Conservation (phyloP, 768 basidiomycete genomes). For the Lactifluus rugatus region DNA sequence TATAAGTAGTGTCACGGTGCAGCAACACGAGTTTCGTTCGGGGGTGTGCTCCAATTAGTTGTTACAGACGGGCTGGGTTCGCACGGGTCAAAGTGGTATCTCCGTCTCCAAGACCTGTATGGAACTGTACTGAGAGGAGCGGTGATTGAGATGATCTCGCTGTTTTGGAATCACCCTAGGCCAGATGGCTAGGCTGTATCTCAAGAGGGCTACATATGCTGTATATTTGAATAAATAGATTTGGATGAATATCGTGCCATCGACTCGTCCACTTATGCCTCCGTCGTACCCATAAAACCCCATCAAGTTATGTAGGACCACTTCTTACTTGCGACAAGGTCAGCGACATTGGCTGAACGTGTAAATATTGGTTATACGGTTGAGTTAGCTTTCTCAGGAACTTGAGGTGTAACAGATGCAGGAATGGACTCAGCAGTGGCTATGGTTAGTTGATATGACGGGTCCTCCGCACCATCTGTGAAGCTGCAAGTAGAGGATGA, state of each 20-base stretch:
- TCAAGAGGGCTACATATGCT: too few relatives aligned
- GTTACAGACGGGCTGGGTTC: constrained; percentile 59
- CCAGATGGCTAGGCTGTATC: too few relatives aligned
- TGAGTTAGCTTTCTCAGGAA: background rate
- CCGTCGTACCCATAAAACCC: too few relatives aligned
- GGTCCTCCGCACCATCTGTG: background rate
- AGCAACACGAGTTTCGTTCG: constrained; percentile 55
- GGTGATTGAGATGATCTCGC: too few relatives aligned
- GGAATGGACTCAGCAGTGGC: background rate
- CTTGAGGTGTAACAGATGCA: background rate
- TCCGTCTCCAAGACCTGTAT: constrained; percentile 72
- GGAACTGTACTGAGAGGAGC: constrained; percentile 88
- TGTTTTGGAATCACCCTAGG: too few relatives aligned
- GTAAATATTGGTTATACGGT: background rate
- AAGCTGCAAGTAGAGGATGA: constrained; percentile 3
- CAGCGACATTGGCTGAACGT: background rate
- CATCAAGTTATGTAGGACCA: too few relatives aligned
- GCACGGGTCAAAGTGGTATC: constrained; percentile 50
- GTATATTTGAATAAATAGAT: too few relatives aligned
- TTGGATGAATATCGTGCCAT: too few relatives aligned
- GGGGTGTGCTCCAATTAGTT: constrained; percentile 55
- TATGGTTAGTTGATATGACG: background rate
- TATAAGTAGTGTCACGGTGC: constrained; percentile 73
- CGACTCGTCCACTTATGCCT: too few relatives aligned
- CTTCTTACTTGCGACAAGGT: too few relatives aligned